A percentile compares a stretch with the other conserved stretches of the same genome.
Evolutionary conservation across 2,329 filamentous ascomycete genomes (phyloP).

Genomic region (Penicillium sp.): DNA sequence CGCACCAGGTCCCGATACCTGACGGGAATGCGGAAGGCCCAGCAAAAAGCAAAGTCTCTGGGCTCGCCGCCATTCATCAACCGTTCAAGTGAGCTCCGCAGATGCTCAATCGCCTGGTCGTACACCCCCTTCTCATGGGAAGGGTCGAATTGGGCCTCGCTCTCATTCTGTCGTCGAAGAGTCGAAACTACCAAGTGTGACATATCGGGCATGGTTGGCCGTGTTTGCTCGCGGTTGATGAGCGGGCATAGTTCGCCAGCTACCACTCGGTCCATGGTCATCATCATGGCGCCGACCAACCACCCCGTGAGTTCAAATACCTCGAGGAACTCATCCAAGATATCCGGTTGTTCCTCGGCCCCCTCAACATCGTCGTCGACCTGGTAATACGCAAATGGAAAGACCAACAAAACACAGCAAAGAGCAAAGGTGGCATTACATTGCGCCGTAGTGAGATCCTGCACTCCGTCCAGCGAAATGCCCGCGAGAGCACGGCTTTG

Average conservation of each 20-base stretch:
- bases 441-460: conserved; percentile 27
- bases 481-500: conserved; percentile 26
- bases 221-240: conserved; percentile 19
- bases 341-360: conserved; percentile 4
- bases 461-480: conserved; percentile 20
- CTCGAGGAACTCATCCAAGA: conserved; percentile 32
- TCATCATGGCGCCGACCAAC: conserved; percentile 27
- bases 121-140: conserved; percentile 30
- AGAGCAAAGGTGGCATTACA: conserved; percentile 39
- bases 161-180: conserved; percentile 26
- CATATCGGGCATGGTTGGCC: conserved; percentile 37
- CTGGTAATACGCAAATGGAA: conserved; percentile 33
- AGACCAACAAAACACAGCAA: conserved; percentile 34
- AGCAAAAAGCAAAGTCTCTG: conserved; percentile 48
- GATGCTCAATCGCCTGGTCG: conserved; percentile 26
- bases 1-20: conserved; percentile 52
- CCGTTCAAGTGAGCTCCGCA: conserved; percentile 27
- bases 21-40: conserved; percentile 62
- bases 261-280: conserved; percentile 24
- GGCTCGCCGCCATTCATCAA: conserved; percentile 32
- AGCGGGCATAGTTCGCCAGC: conserved; percentile 29
- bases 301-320: conserved; percentile 32
- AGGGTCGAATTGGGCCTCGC: conserved; percentile 19
- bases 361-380: conserved; percentile 13
- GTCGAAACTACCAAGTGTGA: conserved; percentile 30